phyloP scores from a whole-genome alignment of 352 stramenopile genomes.

The Plasmopara halstedii region DNA sequence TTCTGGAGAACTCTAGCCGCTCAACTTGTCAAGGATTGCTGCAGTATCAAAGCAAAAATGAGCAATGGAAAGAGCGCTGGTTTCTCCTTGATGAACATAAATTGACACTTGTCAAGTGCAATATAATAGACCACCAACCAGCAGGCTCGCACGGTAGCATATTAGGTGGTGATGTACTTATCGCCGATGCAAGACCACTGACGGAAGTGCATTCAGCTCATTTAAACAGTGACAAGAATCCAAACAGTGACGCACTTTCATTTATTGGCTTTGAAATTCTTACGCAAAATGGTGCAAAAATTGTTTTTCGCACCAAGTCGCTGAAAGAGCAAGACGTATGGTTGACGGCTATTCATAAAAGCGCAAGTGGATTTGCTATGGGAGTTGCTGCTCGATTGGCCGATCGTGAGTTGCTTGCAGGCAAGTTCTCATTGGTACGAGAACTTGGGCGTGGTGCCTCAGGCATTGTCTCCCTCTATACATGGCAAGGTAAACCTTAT shows the following conservation, averaged over 20 bases:
- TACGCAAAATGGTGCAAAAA: conserved; percentile 20
- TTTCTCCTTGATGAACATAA: conserved; percentile 48
- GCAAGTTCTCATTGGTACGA: conserved; percentile 59
- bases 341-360: conserved; percentile 32
- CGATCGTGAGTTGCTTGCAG: conserved; percentile 48
- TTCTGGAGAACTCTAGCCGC: conserved; percentile 2
- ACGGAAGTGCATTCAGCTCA: conserved; percentile 3
- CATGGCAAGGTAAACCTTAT: conserved; percentile 53
- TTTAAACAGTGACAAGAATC: neutral
- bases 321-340: conserved; percentile 36
- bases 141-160: conserved; percentile 24
- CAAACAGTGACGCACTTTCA: neutral
- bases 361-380: conserved; percentile 37
- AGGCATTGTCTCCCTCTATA: conserved; percentile 66
- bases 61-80: conserved; percentile 57
- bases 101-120: conserved; percentile 44
- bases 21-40: conserved; percentile 41
- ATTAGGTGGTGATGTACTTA: conserved; percentile 27
- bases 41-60: conserved; percentile 38
- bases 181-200: conserved; percentile 22
- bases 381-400: conserved; percentile 42
- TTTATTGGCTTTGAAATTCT: conserved; percentile 24
- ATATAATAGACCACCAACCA: conserved; percentile 18
- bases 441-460: conserved; percentile 66
- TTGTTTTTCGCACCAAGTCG: conserved; percentile 37